phyloP scores from a whole-genome alignment of 257 asterid species.

The Gentiana straminea region DNA sequence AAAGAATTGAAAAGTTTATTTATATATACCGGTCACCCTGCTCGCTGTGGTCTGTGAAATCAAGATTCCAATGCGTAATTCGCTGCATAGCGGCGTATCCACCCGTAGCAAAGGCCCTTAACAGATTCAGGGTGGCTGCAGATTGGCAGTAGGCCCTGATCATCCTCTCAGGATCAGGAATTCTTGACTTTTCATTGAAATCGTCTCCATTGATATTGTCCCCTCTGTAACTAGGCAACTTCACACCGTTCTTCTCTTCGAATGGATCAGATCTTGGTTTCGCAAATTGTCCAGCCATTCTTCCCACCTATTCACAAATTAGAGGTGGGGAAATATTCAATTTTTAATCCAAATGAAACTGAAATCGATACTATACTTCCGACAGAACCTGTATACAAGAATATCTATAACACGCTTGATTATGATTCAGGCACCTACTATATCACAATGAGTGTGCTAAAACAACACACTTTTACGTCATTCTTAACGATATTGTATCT shows the following conservation, averaged over 20 bases:
- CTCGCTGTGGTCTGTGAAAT: slow-evolving; percentile 71
- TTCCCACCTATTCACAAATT: slow-evolving; percentile 42
- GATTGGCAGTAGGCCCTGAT: slow-evolving; percentile 81
- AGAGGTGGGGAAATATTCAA: too few species aligned
- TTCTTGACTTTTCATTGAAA: slow-evolving; percentile 52
- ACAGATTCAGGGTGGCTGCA: slow-evolving; percentile 70
- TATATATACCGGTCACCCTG: slow-evolving; percentile 66
- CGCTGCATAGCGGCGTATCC: slow-evolving; percentile 88
- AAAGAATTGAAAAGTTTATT: too few species aligned
- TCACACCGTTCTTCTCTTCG: slow-evolving; percentile 71
- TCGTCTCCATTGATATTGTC: slow-evolving; percentile 73
- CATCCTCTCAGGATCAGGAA: slow-evolving; percentile 80
- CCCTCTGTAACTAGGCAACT: slow-evolving; percentile 81
- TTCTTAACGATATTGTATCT: too few species aligned
- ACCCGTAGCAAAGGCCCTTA: slow-evolving; percentile 83
- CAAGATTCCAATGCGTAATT: slow-evolving; percentile 75
- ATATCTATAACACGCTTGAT: too few species aligned
- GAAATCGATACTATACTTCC: too few species aligned
- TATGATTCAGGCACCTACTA: too few species aligned
- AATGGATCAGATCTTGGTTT: slow-evolving; percentile 65
- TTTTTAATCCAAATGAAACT: too few species aligned
- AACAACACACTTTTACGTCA: too few species aligned
- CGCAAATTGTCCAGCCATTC: slow-evolving; percentile 92
- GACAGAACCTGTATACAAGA: too few species aligned
- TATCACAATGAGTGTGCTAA: too few species aligned